Conservation (phyloP, 768 basidiomycete species). For the Boletus coccyginus region DNA sequence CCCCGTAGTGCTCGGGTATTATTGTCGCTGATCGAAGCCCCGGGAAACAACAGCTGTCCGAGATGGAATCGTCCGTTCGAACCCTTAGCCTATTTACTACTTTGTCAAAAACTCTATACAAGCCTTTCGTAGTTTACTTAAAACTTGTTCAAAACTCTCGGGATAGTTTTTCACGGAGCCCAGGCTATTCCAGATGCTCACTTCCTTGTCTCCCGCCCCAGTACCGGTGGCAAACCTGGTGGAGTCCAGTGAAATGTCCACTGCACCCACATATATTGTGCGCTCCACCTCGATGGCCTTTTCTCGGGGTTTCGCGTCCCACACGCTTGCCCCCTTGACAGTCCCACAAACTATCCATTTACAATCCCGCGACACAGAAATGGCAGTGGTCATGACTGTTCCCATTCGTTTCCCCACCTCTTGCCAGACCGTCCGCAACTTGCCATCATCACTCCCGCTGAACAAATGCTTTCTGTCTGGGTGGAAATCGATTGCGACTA, state of each 20-base stretch:
- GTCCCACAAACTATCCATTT: conserved; percentile 1
- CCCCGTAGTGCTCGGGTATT: not conserved
- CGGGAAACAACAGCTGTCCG: not conserved
- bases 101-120: too few species aligned
- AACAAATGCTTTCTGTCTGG: not conserved
- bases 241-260: not conserved
- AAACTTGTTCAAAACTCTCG: too few species aligned
- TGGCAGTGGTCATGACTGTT: not conserved
- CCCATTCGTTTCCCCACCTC: not conserved
- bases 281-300: not conserved
- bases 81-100: not conserved
- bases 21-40: not conserved
- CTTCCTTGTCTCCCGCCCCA: not conserved
- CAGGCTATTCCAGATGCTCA: not conserved
- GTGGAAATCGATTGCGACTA: not conserved
- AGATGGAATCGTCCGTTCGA: not conserved
- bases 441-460: not conserved
- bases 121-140: too few species aligned
- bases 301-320: not conserved
- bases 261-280: fast-evolving
- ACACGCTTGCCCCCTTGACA: not conserved
- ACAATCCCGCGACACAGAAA: not conserved
- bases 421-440: not conserved
- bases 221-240: not conserved
- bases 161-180: too few species aligned